phyloP scores from a whole-genome alignment of 352 stramenopile genomes.

The Blastocystis hominis region DNA sequence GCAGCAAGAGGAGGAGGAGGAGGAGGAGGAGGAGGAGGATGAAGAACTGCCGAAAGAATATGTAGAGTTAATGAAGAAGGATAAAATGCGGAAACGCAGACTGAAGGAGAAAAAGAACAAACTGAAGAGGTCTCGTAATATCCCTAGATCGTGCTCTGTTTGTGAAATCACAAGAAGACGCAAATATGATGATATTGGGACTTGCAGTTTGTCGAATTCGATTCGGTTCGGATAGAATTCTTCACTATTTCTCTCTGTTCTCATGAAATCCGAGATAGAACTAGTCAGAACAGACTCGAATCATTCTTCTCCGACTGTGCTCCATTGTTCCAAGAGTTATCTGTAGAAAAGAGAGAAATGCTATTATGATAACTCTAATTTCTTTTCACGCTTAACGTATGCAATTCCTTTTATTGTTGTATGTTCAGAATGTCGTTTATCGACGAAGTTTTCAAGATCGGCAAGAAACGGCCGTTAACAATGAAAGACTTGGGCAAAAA shows the following conservation, averaged over 20 bases:
- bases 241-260: too few relatives aligned
- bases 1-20: not conserved
- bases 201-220: too few relatives aligned
- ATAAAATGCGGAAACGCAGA: not conserved
- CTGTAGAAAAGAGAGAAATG: too few relatives aligned
- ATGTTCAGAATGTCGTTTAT: not conserved
- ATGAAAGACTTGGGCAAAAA: not conserved
- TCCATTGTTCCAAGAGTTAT: too few relatives aligned
- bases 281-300: too few relatives aligned
- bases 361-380: not conserved
- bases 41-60: not conserved
- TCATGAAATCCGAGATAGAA: too few relatives aligned
- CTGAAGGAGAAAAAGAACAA: not conserved
- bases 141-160: not conserved
- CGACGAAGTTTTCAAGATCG: not conserved
- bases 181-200: too few relatives aligned
- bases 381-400: constrained; percentile 2
- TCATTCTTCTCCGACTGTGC: too few relatives aligned
- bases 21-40: not conserved
- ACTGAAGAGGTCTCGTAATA: not conserved
- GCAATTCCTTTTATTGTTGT: not conserved
- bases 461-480: not conserved
- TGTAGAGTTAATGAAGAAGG: not conserved
- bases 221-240: too few relatives aligned
- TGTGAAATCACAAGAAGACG: too few relatives aligned